A percentile compares a stretch with the other conserved stretches of the same genome.
These are phyloP conservation scores for Citrullus mucosospermus DNA, from an alignment of 306 rosid genomes.

Conservation along the genomic window DNA sequence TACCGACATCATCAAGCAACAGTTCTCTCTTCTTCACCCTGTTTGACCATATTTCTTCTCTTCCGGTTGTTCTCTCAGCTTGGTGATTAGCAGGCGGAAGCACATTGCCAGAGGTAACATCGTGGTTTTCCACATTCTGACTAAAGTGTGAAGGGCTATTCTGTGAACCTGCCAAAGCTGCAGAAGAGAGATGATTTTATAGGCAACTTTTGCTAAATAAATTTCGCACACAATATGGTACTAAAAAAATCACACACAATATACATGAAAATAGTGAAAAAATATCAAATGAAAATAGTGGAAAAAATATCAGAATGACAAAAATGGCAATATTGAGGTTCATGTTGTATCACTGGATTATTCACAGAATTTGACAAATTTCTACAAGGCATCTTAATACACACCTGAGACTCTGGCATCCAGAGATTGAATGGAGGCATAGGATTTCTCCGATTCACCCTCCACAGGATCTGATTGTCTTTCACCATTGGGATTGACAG, in stretches of 20 bases:
- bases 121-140: conserved; percentile 61
- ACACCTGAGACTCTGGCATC: conserved; percentile 57
- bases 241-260: background rate
- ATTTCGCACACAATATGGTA: background rate
- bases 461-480: conserved; percentile 40
- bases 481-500: conserved; percentile 29
- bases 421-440: conserved; percentile 40
- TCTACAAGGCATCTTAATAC: conserved; percentile 13
- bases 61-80: conserved; percentile 51
- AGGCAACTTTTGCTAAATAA: background rate
- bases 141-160: conserved; percentile 63
- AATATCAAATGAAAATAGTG: background rate
- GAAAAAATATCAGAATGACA: background rate
- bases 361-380: background rate
- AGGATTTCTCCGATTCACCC: conserved; percentile 54
- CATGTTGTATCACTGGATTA: background rate
- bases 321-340: background rate
- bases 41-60: conserved; percentile 72
- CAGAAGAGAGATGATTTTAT: conserved; percentile 17
- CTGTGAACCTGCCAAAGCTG: conserved; percentile 71
- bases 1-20: conserved; percentile 79
- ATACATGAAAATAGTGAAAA: background rate
- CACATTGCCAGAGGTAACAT: conserved; percentile 41
- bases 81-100: conserved; percentile 39
- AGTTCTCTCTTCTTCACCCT: conserved; percentile 97